Evolutionary conservation across 2,329 filamentous ascomycete genomes (phyloP), one percentile per base, ranked within the genome.

Genomic region (Huntiella decipiens): DNA sequence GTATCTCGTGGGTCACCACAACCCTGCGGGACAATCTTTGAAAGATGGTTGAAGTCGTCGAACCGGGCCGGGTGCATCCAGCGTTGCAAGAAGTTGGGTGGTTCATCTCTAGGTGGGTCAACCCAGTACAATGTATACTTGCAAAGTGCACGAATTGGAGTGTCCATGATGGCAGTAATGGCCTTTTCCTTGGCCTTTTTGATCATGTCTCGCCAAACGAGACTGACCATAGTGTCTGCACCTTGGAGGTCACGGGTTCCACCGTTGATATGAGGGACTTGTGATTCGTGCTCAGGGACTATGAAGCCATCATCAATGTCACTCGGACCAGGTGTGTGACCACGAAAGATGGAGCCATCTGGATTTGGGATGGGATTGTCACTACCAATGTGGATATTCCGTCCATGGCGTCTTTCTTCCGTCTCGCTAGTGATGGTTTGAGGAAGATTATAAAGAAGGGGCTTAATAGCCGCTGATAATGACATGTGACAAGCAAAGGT

Each of bases 11-110:
- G 54, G 32, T 50, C 38, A 0, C 57, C 54, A 5, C 52, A 43
- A 32, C 53, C 51, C 7, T 32, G 34, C 1, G 54, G 52, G 4
- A 55, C 47, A 37, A 39, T 35, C 32, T 44, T 53, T 4, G 1
- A 70, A 63, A 50, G 64, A 3, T 74, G 67, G 13, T 70, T 63
- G 57, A 91, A 92, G 61, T 84, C 75, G 52, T 74, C 68, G 58
- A 85, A 82, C 46, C 76, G 67, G 63, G 88, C 82, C 0, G 86
- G 86, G 54, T 82, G 80, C 49, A 93, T 63, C 65, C 82, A 93
- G 52, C 74, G 75, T 34, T 66, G 60, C 38, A 85, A 53, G 41
- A 81, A 58, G 50, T 72, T 72, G n/a, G 63, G 64, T 1, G 55
- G 51, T 1, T 54, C 44, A 34, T 58, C 54, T 17, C 53, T 28